Conservation (phyloP, 768 basidiomycete species). For the Termitomyces sp. region DNA sequence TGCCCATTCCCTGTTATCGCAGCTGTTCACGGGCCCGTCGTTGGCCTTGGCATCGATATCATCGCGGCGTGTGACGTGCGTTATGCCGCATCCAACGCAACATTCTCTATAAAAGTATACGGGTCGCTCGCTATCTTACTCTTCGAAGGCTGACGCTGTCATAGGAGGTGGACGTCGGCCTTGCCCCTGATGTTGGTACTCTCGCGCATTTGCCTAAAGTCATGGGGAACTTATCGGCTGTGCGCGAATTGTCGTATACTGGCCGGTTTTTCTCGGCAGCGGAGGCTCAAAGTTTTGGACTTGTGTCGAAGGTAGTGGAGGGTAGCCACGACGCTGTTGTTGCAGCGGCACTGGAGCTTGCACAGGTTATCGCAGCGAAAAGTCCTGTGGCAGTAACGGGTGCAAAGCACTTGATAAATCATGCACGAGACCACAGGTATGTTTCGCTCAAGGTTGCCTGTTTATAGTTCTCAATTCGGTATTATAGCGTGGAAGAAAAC, state of each 20-base stretch:
- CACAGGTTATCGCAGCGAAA: slow-evolving; percentile 61
- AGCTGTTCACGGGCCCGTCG: slow-evolving; percentile 68
- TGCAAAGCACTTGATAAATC: slow-evolving; percentile 73
- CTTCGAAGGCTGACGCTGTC: slow-evolving; percentile 37
- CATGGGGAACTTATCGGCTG: slow-evolving; percentile 65
- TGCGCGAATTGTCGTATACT: slow-evolving; percentile 74
- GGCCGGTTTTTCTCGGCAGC: slow-evolving; percentile 60
- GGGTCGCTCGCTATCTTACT: background rate
- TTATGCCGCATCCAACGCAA: slow-evolving; percentile 54
- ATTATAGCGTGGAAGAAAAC: slow-evolving; percentile 31
- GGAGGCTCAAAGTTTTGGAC: slow-evolving; percentile 65
- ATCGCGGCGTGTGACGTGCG: slow-evolving; percentile 74
- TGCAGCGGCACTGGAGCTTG: slow-evolving; percentile 59
- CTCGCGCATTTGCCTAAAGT: slow-evolving; percentile 79
- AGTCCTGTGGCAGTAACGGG: slow-evolving; percentile 74
- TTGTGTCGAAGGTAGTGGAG: slow-evolving; percentile 65
- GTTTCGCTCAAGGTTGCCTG: slow-evolving; percentile 13
- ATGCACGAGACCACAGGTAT: slow-evolving; percentile 76
- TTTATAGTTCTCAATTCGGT: background rate
- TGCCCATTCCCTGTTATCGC: slow-evolving; percentile 79
- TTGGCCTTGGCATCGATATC: slow-evolving; percentile 80
- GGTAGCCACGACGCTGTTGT: slow-evolving; percentile 67
- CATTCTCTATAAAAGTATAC: slow-evolving; percentile 68
- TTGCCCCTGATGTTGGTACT: slow-evolving; percentile 86
- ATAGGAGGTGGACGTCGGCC: slow-evolving; percentile 81